Base-by-base conservation (phyloP, 306 rosid genomes). In the Quercus parvula region DNA sequence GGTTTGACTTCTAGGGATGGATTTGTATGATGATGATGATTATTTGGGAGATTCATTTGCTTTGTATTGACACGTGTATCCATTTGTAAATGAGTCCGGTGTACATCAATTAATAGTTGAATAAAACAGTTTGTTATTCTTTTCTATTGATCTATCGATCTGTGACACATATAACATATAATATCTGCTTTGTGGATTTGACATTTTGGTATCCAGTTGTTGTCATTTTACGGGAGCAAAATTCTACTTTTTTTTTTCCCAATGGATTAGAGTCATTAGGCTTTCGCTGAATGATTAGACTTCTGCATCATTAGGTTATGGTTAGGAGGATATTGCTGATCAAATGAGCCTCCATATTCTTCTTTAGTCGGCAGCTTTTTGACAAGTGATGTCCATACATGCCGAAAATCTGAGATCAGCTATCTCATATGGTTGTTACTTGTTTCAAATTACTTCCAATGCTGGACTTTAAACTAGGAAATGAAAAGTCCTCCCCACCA, bases 61-160 rank as follows among this genome's bases (percentile, higher is more conserved):
- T 78, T 69, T 75, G 56, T 78, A 87, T 84, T 78, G 78, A 81
- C 86, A 83, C 64, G 87, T 86, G 87, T 83, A 84, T 56, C 70
- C 82, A 81, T 77, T 74, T 88, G 91, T 90, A 88, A 86, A 87
- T 85, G 92, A 87, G 87, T 88, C 85, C 81, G 18, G 75, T 90
- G 93, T 90, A 90, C 74, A 92, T 89, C 87, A 76, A 67, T 76
- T 86, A 83, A 77, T 88, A 84, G 77, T 82, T 71, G 67, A 90
- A 92, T 89, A 90, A 92, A 89, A 87, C 72, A 63, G 82, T 80
- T 84, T 84, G 88, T 72, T 85, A 90, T 88, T 92, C 89, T 90
- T 90, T 88, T 86, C 49, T 33, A 22, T 18, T 41, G 46, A 41
- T 8, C 46, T 41, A 41, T 1, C 11, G 5, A 33, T 67, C 27